Evolutionary conservation across 495 filamentous ascomycete genomes (phyloP), one percentile per base, ranked within the genome.

Genomic region (Talaromyces ruber): DNA sequence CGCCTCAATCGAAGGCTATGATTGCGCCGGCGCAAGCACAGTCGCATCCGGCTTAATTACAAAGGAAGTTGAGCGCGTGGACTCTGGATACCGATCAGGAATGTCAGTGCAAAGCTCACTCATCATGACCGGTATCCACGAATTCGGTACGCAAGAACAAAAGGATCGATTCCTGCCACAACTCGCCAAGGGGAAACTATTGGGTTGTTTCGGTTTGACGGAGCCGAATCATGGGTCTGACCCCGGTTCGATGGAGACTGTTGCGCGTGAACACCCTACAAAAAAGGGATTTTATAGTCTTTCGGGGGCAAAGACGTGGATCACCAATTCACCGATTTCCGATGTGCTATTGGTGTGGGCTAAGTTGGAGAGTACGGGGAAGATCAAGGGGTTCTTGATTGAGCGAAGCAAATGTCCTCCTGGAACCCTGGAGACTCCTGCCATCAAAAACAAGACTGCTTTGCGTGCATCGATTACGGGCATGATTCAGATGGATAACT

Each of bases 181-280:
- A 1, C 84, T 98, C 82, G 93, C 92, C 29, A 89, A 89, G 74
- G 95, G 94, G 26, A 89, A 92, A 71, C 71, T 96, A 6, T 70
- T 96, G 12, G 94, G 94, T 24, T 93, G 91, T 65, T 98, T 98
- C 73, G 94, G 94, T 3, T 75, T 98, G 63, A 98, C 94, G 1
- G 94, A 98, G 73, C 95, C 95, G 57, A 97, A 98, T 73, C 94
- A 98, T 74, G 94, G 94, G 60, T 96, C 91, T 60, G 94, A 98
- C 71, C 94, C 94, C 24, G 94, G 93, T 16, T 90, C 89, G 1
- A 96, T 98, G 95, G 94, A 98, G 75, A 91, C 90, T 9, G 82
- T 79, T 21, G 94, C 94, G 3, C 88, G 88, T 64, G 86, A 87
- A 55, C 93, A 98, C 72, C 91, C 94, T 2, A 86, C 83, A 3